Evolutionary conservation across 371 early-diverging fungal species (phyloP).

Genomic region (Funneliformis caledonium): DNA sequence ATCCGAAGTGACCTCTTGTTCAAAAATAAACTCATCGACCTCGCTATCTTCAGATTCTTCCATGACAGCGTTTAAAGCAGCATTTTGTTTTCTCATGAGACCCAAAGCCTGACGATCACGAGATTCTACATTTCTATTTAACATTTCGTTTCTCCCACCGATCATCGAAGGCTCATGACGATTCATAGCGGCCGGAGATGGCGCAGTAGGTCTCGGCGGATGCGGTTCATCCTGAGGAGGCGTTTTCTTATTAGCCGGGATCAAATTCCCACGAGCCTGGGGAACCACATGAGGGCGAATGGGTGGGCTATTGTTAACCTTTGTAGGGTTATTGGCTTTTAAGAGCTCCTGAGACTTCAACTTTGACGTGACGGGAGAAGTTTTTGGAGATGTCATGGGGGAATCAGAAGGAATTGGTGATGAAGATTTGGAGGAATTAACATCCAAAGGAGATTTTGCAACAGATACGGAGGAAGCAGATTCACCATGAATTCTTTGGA

Average conservation of each 20-base stretch:
- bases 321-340: background rate
- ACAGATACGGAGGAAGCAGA: too few relatives aligned
- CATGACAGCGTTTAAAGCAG: slow-evolving; percentile 16
- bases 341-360: background rate
- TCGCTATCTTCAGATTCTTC: slow-evolving; percentile 37
- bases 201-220: background rate
- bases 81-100: background rate
- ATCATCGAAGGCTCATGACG: background rate
- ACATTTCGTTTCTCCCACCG: background rate
- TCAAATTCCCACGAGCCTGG: background rate
- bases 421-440: background rate
- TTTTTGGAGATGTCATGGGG: background rate
- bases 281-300: background rate
- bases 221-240: background rate
- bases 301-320: background rate
- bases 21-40: background rate
- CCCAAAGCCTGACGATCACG: background rate
- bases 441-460: background rate
- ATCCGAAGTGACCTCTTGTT: background rate
- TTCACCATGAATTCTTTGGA: slow-evolving; percentile 30
- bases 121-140: background rate
- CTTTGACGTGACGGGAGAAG: background rate
- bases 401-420: background rate
- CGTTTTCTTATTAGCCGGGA: background rate
- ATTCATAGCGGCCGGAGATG: slow-evolving; percentile 16